Base-by-base conservation (phyloP, 805 yeast species). In the Pichia rugopelliculosa region DNA sequence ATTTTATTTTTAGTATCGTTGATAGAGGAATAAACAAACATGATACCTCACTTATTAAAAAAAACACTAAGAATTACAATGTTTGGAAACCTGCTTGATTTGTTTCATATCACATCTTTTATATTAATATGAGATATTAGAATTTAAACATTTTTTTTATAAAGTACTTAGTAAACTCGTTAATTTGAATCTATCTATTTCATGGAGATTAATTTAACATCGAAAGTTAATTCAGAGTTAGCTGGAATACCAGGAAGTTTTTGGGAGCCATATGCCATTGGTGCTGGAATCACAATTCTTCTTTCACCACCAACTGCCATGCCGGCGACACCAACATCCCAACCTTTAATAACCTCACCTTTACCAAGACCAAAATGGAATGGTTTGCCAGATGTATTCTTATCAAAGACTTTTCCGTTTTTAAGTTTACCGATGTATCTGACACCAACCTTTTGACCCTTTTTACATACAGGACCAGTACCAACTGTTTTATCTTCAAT, bases 271-370 rank as follows among this genome's bases (percentile, higher is more conserved):
- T 93, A 93, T 49, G 96, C 99, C 82, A 87, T 86, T 62, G 90
- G 80, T 46, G 99, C 84, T 59, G 99, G 99, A 58, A 93, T 88
- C 52, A 88, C 79, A 57, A 93, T 88, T 75, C 98, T 83, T 79
- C 99, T 90, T 78, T 93, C 99, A 65, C 98, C 98, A 63, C 96
- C 96, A 65, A 87, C 95, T 49, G 95, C 82, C 97, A 93, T 90
- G 67, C 98, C 98, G 50, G 91, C 89, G 60, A 93, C 93, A 77
- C 99, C 99, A 62, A 91, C 78, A 67, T 93, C 99, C 87, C 96
- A 93, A 56, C 98, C 99, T 70, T 87, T 87, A 76, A 93, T 93
- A 59, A 95, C 97, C 73, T 93, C 99, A 65, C 98, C 99, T 68
- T 84, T 86, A 62, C 99, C 99, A 59, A 93, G 78, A 54, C 79